Base-by-base conservation (phyloP, 176 grass and related monocot species). In the Oryza nivara region DNA sequence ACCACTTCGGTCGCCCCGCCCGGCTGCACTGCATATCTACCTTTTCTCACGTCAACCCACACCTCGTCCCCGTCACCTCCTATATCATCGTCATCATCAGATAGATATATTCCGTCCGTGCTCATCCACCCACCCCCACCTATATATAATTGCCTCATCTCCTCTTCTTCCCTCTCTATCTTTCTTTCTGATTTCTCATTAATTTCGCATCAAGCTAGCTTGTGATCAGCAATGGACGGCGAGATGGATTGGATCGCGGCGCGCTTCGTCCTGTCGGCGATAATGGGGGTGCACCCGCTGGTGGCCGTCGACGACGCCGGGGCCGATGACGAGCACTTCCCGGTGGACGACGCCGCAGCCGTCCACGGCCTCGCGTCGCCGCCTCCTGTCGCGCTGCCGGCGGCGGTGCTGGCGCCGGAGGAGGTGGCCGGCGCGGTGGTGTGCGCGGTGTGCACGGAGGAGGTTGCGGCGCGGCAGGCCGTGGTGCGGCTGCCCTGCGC, bases 391-490 rank as follows among this genome's bases (percentile, higher is more conserved):
- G 1, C 6, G 70, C 38, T 74, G 58, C 72, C 82, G 28, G 40
- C 45, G 4, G 72, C 63, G 44, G 82, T 54, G 72, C 35, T 7
- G 72, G 82, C 63, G 20, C 45, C 72, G 7, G 72, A 65, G 60
- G 60, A 65, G 10, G 44, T 54, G 11, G 82, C 72, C 7, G 76
- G 76, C 30, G 34, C 6, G 11, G 38, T 73, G 3, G 79, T 86
- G 19, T 90, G 88, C 79, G 79, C 84, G 35, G 88, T 90, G 19
- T 86, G 88, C 78, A 86, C 79, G 45, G 88, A 90, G 54, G 88
- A 90, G 79, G 78, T 90, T 45, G 83, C 79, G 11, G 46, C 46
- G 0, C 58, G 6, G 88, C 30, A 90, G 72, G 0, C 73, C 78
- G 88, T 86, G 5, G 75, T 38, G 80, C 80, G 60, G 10, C 84